phyloP scores from a whole-genome alignment of 208 protist species.

The Leishmania arabica region DNA sequence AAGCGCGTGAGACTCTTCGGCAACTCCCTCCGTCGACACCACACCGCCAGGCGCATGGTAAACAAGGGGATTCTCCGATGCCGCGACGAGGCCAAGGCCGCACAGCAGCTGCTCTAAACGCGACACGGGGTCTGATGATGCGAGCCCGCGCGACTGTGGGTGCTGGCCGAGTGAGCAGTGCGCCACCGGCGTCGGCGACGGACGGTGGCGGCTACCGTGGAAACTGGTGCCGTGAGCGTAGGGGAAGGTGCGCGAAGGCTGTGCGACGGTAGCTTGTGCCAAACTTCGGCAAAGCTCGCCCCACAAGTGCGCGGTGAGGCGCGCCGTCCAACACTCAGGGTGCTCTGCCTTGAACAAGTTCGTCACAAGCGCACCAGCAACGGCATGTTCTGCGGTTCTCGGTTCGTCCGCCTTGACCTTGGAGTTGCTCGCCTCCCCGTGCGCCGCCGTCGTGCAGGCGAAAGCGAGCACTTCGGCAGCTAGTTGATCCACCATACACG shows the following conservation, averaged over 20 bases:
- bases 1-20: slow-evolving; percentile 8
- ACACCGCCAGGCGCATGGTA: neutral
- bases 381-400: neutral
- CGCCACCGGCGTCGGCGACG: neutral
- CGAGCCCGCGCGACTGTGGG: neutral
- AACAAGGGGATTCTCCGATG: neutral
- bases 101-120: slow-evolving; percentile 6
- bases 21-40: neutral
- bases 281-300: neutral
- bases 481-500: neutral
- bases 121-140: neutral
- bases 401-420: neutral
- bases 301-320: slow-evolving; percentile 8
- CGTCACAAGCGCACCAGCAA: neutral
- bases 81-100: neutral
- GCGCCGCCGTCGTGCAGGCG: neutral
- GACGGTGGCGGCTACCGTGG: too few relatives aligned
- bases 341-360: neutral
- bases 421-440: neutral
- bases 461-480: slow-evolving; percentile 4
- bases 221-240: neutral
- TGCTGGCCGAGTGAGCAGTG: neutral
- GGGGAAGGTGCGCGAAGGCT: neutral
- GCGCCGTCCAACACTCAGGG: neutral
- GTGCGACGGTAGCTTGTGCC: neutral